These are phyloP conservation scores for Fusarium bulbicola DNA, from an alignment of 2,329 filamentous ascomycete species.

Conservation along the genomic window DNA sequence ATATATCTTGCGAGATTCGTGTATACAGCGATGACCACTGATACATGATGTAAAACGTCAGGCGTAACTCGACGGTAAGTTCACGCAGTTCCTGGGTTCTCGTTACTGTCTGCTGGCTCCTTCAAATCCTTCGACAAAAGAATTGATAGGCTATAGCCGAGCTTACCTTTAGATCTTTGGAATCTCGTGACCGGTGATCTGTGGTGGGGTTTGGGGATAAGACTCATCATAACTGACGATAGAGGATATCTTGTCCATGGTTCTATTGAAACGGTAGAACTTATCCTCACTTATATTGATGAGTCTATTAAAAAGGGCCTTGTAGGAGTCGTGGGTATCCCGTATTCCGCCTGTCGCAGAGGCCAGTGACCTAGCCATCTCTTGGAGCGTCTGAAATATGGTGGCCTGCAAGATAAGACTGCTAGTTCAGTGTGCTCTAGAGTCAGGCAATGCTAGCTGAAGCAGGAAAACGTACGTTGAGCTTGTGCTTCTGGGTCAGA, in stretches of 20 bases:
- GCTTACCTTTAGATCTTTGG: not conserved
- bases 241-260: fast-evolving
- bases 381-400: not conserved
- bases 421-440: too few relatives aligned
- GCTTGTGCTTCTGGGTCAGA: not conserved
- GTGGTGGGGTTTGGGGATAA: not conserved
- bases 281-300: not conserved
- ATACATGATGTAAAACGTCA: not conserved
- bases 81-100: not conserved
- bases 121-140: not conserved
- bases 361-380: not conserved
- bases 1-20: not conserved
- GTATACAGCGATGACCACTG: not conserved
- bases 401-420: not conserved
- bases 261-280: not conserved
- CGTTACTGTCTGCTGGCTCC: not conserved
- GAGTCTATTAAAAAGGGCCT: not conserved
- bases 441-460: too few relatives aligned
- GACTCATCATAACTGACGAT: not conserved
- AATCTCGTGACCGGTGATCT: not conserved
- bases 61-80: not conserved
- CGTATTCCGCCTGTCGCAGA: not conserved
- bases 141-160: too few relatives aligned
- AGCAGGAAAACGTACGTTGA: not conserved
- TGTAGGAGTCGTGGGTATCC: not conserved